Evolutionary conservation across 2,329 filamentous ascomycete genomes (phyloP), one percentile per base, ranked within the genome.

Genomic region (Chalaropsis thielavioides): DNA sequence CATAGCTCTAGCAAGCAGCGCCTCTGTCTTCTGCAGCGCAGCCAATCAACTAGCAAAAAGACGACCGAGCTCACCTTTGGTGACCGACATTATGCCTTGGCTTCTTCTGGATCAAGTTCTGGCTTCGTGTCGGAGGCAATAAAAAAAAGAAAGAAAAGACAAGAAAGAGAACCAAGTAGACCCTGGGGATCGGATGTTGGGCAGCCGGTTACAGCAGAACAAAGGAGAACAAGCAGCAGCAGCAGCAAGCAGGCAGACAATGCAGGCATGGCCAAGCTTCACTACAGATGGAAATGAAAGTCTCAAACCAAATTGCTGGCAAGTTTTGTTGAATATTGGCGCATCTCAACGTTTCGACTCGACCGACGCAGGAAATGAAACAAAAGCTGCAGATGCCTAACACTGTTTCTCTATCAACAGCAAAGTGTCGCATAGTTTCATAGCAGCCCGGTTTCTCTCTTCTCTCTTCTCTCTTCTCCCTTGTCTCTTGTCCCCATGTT

Each of bases 51-150:
- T 11, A 22, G 27, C 27, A 17, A 58, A 38, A 4, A 38, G 35
- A 38, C 6, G 8, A 8, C 35, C 54, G 31, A 38, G 54, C 54
- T 58, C 54, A 58, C 54, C 54, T 58, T n/a, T 17, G 27, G n/a
- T 58, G 54, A 58, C 54, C 54, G 54, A 58, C 54, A 58, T 58
- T 58, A 15, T 35, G 54, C 54, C 54, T 58, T 58, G 51, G 51
- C n/a, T n/a, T n/a, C 51, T 56, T 35, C 27, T 56, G 31, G 51
- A 15, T 13, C 51, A 56, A 56, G 7, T n/a, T 31, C 13, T 56
- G 27, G 17, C 51, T 31, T 17, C 22, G 51, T 56, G 27, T 58
- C 5, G 31, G 54, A 35, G 24, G 54, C 54, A 19, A 58, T 38
- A 58, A 58, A 38, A 58, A 27, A 58, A 15, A n/a, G 8, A 31